phyloP scores from a whole-genome alignment of 2,329 filamentous ascomycete species.

The Aquanectria penicillioides region DNA sequence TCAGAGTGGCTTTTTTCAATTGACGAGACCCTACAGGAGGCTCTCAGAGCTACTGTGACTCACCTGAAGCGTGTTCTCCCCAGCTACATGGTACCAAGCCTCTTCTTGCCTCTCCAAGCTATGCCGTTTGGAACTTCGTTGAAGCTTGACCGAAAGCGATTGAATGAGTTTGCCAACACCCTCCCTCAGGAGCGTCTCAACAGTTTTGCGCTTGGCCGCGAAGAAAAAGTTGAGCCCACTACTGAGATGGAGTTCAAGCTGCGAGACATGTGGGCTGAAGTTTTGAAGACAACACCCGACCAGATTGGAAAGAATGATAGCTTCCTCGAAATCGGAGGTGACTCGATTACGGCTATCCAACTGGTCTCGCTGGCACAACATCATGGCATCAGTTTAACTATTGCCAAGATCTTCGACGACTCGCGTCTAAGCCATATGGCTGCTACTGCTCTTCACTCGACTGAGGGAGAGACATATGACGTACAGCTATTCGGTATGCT shows the following conservation, averaged over 20 bases:
- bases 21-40: background rate
- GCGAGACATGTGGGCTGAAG: conserved; percentile 49
- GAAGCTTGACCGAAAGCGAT: conserved; percentile 20
- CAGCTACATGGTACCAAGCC: background rate
- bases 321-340: conserved; percentile 60
- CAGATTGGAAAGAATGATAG: conserved; percentile 48
- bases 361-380: conserved; percentile 54
- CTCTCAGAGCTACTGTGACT: background rate
- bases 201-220: background rate
- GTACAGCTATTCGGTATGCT: no score
- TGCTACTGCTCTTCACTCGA: conserved; percentile 30
- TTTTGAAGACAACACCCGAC: conserved; percentile 44
- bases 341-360: conserved; percentile 61
- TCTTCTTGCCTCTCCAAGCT: background rate
- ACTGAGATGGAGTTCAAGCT: conserved; percentile 33
- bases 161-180: conserved; percentile 13
- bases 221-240: conserved; percentile 1
- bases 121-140: background rate
- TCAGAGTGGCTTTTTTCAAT: background rate
- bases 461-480: no score
- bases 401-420: conserved; percentile 55
- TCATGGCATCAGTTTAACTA: conserved; percentile 50
- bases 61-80: background rate
- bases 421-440: background rate
- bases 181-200: background rate